Evolutionary conservation across 179 eudicot species (phyloP).

Genomic region (Monotropa hypopitys): DNA sequence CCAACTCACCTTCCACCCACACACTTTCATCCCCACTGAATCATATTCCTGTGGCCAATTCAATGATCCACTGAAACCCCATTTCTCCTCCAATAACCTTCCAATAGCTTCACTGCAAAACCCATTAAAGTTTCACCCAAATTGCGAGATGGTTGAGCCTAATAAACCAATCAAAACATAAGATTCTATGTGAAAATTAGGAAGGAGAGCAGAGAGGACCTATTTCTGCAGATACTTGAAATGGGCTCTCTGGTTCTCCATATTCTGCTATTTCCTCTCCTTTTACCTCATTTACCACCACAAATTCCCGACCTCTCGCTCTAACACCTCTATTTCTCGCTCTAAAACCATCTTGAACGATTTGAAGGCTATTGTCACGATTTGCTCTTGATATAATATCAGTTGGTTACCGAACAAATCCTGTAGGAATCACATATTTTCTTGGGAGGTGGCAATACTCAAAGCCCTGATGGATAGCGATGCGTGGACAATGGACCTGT

Average conservation of each 20-base stretch:
- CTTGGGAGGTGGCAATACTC: slow-evolving; percentile 73
- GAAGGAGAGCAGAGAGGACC: slow-evolving; percentile 13
- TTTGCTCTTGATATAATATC: slow-evolving; percentile 45
- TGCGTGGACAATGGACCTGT: slow-evolving; percentile 40
- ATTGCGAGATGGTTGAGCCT: neutral
- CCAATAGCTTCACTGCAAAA: no score
- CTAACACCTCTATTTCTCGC: slow-evolving; percentile 19
- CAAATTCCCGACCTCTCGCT: slow-evolving; percentile 14
- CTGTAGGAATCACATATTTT: slow-evolving; percentile 55
- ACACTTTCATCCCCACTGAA: no score
- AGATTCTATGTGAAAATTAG: slow-evolving; percentile 2
- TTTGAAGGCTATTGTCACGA: slow-evolving; percentile 54
- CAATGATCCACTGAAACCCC: no score
- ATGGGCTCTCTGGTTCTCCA: slow-evolving; percentile 50
- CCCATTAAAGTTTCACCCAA: no score
- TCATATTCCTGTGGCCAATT: no score
- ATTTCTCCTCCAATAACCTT: no score
- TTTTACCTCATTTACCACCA: slow-evolving; percentile 26
- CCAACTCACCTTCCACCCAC: no score
- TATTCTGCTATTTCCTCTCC: slow-evolving; percentile 40
- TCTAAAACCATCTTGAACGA: slow-evolving; percentile 16
- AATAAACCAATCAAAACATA: neutral
- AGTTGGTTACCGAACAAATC: slow-evolving; percentile 42
- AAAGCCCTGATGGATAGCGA: slow-evolving; percentile 28
- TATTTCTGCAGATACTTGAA: slow-evolving; percentile 15